phyloP scores from a whole-genome alignment of 164 flowering plant species.

The Macadamia tetraphylla region DNA sequence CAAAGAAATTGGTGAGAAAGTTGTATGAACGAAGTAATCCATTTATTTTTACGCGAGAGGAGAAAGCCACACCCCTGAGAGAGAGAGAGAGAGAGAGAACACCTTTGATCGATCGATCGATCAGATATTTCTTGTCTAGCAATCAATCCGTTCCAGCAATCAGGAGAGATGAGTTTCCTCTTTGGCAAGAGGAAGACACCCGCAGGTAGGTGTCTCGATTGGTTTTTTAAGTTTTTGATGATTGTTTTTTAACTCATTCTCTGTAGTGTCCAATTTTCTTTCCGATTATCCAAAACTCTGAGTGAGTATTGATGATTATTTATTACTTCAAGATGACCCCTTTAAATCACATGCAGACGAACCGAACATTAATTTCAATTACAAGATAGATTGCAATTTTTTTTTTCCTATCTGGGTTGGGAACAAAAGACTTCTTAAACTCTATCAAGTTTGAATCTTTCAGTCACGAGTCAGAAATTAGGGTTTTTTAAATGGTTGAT shows the following conservation, averaged over 20 bases:
- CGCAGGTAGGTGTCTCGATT: conserved; percentile 39
- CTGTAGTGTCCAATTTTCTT: neutral
- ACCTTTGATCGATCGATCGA: neutral
- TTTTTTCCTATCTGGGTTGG: neutral
- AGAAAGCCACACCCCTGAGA: no score
- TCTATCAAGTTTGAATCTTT: neutral
- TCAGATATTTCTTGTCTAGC: neutral
- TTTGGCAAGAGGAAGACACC: conserved; percentile 41
- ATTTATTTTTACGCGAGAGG: no score
- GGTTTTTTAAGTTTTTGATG: neutral
- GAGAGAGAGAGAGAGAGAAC: no score
- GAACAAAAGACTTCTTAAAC: neutral
- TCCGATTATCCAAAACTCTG: neutral
- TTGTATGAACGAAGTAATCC: no score
- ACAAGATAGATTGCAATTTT: neutral
- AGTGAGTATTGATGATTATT: neutral
- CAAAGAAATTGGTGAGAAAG: no score
- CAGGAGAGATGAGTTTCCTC: conserved; percentile 51
- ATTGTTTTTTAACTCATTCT: neutral
- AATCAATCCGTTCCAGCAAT: neutral
- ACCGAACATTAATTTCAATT: no score
- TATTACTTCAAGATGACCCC: neutral
- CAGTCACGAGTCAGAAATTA: neutral
- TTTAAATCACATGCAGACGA: neutral
- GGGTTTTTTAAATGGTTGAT: neutral